Conservation (phyloP, 2,329 filamentous ascomycete species). For the Alternaria dauci region DNA sequence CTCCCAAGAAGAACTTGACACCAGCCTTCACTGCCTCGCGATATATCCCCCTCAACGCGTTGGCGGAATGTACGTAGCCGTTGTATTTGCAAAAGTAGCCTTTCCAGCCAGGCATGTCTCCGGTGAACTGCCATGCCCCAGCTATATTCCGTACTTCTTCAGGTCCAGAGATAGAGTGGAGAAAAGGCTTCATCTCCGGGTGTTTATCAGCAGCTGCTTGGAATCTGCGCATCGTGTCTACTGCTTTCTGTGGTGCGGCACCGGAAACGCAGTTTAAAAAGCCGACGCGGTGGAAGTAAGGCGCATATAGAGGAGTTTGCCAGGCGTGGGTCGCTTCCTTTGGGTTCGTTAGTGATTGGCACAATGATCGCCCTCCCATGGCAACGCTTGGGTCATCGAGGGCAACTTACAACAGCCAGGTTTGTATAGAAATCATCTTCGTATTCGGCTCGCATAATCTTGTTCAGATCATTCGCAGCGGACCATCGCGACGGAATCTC, state of each 20-base stretch:
- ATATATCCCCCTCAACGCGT: slow-evolving; percentile 60
- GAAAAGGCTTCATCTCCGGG: slow-evolving; percentile 53
- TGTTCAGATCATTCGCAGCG: slow-evolving; percentile 68
- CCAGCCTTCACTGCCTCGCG: slow-evolving; percentile 54
- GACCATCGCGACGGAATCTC: slow-evolving; percentile 61
- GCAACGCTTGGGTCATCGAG: neutral
- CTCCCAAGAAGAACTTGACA: slow-evolving; percentile 56
- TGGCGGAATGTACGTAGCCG: slow-evolving; percentile 65
- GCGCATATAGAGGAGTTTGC: slow-evolving; percentile 62
- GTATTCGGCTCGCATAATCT: slow-evolving; percentile 68
- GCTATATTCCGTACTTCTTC: slow-evolving; percentile 55
- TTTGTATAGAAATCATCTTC: slow-evolving; percentile 66
- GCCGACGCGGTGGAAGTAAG: slow-evolving; percentile 62
- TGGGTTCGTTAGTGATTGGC: neutral
- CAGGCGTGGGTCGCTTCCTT: slow-evolving; percentile 63
- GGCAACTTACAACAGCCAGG: slow-evolving; percentile 57
- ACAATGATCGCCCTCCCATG: neutral
- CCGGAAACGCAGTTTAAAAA: slow-evolving; percentile 62
- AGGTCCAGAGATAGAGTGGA: slow-evolving; percentile 20
- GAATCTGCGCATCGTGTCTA: slow-evolving; percentile 57
- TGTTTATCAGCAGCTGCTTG: slow-evolving; percentile 53
- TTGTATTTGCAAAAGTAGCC: slow-evolving; percentile 67
- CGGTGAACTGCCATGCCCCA: slow-evolving; percentile 56
- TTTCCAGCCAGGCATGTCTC: slow-evolving; percentile 61
- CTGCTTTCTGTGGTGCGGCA: slow-evolving; percentile 58